These are phyloP conservation scores for Colletotrichum simmondsii DNA, from an alignment of 2,329 filamentous ascomycete species.

Conservation along the genomic window DNA sequence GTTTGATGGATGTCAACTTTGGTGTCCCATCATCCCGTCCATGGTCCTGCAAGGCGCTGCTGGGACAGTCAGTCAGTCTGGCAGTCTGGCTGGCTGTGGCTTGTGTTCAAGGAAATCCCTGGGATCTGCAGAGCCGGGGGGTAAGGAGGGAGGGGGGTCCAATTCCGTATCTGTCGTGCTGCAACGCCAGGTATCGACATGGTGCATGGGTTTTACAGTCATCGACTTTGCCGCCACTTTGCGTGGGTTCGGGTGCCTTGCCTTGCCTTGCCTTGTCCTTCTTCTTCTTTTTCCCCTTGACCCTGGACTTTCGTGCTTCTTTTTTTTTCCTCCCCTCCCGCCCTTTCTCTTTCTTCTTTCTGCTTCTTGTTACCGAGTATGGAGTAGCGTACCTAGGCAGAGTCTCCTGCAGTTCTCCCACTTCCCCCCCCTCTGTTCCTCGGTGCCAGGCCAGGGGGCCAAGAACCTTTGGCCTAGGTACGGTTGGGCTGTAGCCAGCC, in stretches of 20 bases:
- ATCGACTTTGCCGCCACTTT: slow-evolving; percentile 30
- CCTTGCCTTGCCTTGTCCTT: not conserved
- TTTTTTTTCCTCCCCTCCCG: not conserved
- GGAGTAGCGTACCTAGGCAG: no score
- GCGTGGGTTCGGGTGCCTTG: not conserved
- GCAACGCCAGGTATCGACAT: slow-evolving; percentile 27
- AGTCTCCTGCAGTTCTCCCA: not conserved
- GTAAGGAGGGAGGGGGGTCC: slow-evolving; percentile 2
- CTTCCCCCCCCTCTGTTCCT: not conserved
- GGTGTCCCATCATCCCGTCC: not conserved
- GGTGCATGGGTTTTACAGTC: slow-evolving; percentile 6
- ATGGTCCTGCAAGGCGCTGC: slow-evolving; percentile 10
- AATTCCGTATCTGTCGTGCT: slow-evolving; percentile 34
- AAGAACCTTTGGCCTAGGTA: not conserved
- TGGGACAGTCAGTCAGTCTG: no score
- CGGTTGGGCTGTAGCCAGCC: not conserved
- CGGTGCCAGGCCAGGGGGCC: not conserved
- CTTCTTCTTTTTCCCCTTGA: not conserved
- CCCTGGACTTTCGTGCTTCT: no score
- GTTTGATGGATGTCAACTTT: slow-evolving; percentile 5
- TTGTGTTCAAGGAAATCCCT: slow-evolving; percentile 28
- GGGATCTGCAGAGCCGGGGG: slow-evolving; percentile 30
- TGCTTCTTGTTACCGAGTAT: not conserved
- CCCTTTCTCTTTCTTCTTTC: not conserved
- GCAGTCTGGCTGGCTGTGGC: slow-evolving; percentile 4